Percentiles rank a stretch among this genome's conserved stretches.
phyloP scores from a whole-genome alignment of 345 rosid genomes.

The Corchorus olitorius region DNA sequence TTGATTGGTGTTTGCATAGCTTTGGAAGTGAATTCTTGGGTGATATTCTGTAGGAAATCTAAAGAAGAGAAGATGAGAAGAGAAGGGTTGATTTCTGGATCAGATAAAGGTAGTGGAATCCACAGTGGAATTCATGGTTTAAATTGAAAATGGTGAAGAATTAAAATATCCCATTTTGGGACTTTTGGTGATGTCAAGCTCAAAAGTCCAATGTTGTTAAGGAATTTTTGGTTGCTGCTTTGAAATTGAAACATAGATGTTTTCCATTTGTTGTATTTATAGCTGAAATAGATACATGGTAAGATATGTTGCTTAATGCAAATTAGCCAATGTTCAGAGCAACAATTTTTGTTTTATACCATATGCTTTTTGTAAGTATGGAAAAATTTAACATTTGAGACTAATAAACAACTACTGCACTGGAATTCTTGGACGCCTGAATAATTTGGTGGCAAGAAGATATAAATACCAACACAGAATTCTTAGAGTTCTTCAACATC shows the following conservation, averaged over 20 bases:
- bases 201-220: background rate
- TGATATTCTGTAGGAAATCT: conserved; percentile 85
- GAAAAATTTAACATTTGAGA: too few species aligned
- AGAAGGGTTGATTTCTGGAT: conserved; percentile 60
- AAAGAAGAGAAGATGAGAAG: conserved; percentile 21
- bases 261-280: background rate
- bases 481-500: background rate
- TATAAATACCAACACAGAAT: background rate
- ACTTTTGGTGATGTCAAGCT: background rate
- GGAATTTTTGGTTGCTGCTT: background rate
- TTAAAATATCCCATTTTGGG: background rate
- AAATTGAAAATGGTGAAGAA: background rate
- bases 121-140: conserved; percentile 25
- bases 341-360: background rate
- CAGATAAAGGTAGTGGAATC: conserved; percentile 48
- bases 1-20: conserved; percentile 78
- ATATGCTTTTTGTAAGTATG: background rate
- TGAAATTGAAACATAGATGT: background rate
- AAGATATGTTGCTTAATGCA: background rate
- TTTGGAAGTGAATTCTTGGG: conserved; percentile 95
- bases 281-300: background rate
- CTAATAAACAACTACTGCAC: too few species aligned
- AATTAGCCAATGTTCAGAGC: background rate
- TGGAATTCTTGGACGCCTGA: too few species aligned
- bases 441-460: too few species aligned